Percentiles rank a stretch among this genome's conserved stretches.
phyloP scores from a whole-genome alignment of 2,329 filamentous ascomycete genomes.

The Aspergillus viridinutans region DNA sequence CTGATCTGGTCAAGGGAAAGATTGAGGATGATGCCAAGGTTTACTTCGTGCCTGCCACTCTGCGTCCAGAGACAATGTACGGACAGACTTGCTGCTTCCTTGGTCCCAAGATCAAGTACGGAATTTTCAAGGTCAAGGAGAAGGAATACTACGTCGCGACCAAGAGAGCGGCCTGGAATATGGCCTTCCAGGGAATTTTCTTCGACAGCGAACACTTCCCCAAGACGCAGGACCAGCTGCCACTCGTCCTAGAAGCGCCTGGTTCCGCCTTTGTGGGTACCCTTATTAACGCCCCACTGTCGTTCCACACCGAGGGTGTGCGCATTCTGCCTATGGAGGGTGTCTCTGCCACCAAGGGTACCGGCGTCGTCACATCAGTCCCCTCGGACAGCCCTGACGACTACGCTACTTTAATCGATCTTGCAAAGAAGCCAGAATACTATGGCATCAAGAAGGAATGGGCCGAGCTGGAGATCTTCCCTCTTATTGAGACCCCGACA shows the following conservation, averaged over 20 bases:
- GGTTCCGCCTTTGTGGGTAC: constrained; percentile 83
- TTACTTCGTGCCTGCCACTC: constrained; percentile 85
- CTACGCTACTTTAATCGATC: constrained; percentile 80
- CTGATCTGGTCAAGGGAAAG: constrained; percentile 68
- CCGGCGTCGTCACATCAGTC: constrained; percentile 91
- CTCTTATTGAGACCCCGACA: constrained; percentile 82
- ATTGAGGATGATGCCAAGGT: constrained; percentile 74
- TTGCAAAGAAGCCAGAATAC: constrained; percentile 92
- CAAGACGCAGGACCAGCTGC: constrained; percentile 64
- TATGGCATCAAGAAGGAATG: constrained; percentile 96
- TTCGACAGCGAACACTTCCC: constrained; percentile 49
- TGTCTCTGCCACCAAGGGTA: constrained; percentile 88
- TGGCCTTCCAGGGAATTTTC: constrained; percentile 90
- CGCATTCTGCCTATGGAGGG: constrained; percentile 93
- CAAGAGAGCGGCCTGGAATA: constrained; percentile 81
- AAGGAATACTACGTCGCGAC: constrained; percentile 82
- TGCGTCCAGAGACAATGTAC: constrained; percentile 98
- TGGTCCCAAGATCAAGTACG: constrained; percentile 82
- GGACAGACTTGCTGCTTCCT: constrained; percentile 96
- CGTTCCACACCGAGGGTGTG: constrained; percentile 75
- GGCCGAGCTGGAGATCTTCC: constrained; percentile 83
- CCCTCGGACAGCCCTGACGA: constrained; percentile 96
- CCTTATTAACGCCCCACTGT: constrained; percentile 84
- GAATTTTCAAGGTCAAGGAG: constrained; percentile 73
- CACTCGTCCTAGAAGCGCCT: constrained; percentile 68